phyloP scores from a whole-genome alignment of 1,139 yeast genomes.

The Taphrina populina region DNA sequence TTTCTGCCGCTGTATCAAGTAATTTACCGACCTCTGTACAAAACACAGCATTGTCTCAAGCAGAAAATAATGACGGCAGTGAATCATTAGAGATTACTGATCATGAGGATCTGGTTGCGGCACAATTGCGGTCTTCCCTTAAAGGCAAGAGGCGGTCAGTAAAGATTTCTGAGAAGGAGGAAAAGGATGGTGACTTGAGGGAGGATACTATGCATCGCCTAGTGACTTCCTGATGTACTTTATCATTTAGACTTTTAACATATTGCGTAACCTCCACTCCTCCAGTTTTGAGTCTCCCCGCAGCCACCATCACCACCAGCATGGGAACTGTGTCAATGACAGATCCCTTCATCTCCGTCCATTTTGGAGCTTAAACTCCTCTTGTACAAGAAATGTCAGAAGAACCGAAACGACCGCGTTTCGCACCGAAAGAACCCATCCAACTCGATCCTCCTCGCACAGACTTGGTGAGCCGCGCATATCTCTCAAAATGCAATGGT shows the following conservation, averaged over 20 bases:
- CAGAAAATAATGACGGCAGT: not conserved
- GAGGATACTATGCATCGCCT: no score
- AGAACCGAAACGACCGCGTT: conserved; percentile 18
- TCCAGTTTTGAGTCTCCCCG: no score
- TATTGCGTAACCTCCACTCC: no score
- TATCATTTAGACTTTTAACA: no score
- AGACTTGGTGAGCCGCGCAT: conserved; percentile 10
- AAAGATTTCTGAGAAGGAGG: conserved; percentile 8
- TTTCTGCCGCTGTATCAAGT: not conserved
- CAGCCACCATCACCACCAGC: no score
- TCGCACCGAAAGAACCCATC: conserved; percentile 31
- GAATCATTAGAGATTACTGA: conserved; percentile 1
- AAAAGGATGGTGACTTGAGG: no score
- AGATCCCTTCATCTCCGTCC: no score
- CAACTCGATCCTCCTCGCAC: conserved; percentile 23
- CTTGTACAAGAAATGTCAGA: no score
- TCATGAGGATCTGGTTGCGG: conserved; percentile 16
- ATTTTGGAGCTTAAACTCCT: no score
- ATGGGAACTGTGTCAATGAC: no score
- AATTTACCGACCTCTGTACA: not conserved
- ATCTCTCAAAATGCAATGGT: conserved; percentile 32
- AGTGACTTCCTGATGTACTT: no score
- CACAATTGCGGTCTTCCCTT: conserved; percentile 1
- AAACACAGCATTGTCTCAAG: not conserved
- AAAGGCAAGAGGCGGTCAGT: not conserved